These are phyloP conservation scores for Mycena chlorophos DNA, from an alignment of 768 basidiomycete genomes.

Conservation along the genomic window DNA sequence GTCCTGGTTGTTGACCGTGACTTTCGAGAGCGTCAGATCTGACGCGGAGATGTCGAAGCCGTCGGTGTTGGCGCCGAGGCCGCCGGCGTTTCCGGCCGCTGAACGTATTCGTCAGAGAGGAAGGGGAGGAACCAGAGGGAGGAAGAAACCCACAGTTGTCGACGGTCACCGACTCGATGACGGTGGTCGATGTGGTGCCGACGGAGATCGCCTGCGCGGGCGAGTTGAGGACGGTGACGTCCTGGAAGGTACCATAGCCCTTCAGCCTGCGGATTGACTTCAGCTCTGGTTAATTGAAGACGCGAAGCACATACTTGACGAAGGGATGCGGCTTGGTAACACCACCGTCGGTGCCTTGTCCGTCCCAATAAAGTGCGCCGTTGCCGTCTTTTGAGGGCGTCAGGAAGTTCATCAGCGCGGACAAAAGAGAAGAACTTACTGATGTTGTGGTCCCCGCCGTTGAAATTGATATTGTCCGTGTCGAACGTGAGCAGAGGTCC, in stretches of 20 bases:
- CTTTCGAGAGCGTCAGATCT: slow-evolving; percentile 16
- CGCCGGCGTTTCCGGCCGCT: slow-evolving; percentile 17
- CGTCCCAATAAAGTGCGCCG: slow-evolving; percentile 22
- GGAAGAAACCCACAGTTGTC: slow-evolving; percentile 12
- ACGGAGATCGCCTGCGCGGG: slow-evolving; percentile 20
- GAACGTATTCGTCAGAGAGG: not conserved
- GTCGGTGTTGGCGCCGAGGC: slow-evolving; percentile 24
- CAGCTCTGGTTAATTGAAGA: not conserved
- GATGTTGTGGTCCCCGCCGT: slow-evolving; percentile 17
- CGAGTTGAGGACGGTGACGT: slow-evolving; percentile 18
- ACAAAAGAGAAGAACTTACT: not conserved
- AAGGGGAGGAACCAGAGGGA: not conserved
- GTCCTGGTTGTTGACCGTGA: slow-evolving; percentile 19
- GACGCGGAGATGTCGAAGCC: slow-evolving; percentile 22
- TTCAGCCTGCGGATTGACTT: slow-evolving; percentile 8
- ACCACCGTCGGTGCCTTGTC: slow-evolving; percentile 22
- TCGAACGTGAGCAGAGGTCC: slow-evolving; percentile 20
- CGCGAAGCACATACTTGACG: slow-evolving; percentile 11
- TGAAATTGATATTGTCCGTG: slow-evolving; percentile 16
- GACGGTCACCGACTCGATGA: slow-evolving; percentile 14
- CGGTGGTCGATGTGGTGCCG: slow-evolving; percentile 14
- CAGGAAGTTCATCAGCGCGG: not conserved
- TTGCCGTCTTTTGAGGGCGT: slow-evolving; percentile 7
- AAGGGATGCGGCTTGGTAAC: slow-evolving; percentile 23
- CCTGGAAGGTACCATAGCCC: slow-evolving; percentile 19